Evolutionary conservation across 495 filamentous ascomycete species (phyloP).

Genomic region (Hypoxylon lenormandii): DNA sequence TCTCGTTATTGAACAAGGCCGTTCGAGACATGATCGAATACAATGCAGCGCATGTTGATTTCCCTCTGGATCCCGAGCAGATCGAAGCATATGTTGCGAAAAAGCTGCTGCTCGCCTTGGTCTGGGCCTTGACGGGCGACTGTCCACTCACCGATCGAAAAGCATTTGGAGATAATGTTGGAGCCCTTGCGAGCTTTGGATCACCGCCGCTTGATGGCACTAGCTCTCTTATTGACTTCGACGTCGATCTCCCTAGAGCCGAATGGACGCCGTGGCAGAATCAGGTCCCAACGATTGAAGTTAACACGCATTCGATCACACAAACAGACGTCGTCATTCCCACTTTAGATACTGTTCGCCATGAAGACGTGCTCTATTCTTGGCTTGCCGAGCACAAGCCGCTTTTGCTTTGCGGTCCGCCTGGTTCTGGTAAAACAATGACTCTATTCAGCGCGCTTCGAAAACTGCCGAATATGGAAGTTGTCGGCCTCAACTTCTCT

Average conservation of each 20-base stretch:
- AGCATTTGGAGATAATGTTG: slow-evolving; percentile 83
- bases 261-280: slow-evolving; percentile 94
- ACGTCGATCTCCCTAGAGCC: slow-evolving; percentile 84
- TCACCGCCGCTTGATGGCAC: slow-evolving; percentile 79
- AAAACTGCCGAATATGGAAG: slow-evolving; percentile 97
- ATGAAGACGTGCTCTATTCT: slow-evolving; percentile 97
- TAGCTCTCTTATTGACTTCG: slow-evolving; percentile 91
- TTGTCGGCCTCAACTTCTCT: slow-evolving; percentile 98
- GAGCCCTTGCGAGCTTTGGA: slow-evolving; percentile 82
- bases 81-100: slow-evolving; percentile 89
- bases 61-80: slow-evolving; percentile 88
- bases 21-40: slow-evolving; percentile 94
- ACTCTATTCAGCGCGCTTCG: slow-evolving; percentile 96
- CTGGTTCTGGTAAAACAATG: slow-evolving; percentile 99
- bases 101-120: slow-evolving; percentile 87
- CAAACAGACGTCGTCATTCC: slow-evolving; percentile 98
- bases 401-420: slow-evolving; percentile 92
- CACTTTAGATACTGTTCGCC: slow-evolving; percentile 93
- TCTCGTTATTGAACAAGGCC: slow-evolving; percentile 92
- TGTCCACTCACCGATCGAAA: slow-evolving; percentile 91
- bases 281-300: slow-evolving; percentile 91
- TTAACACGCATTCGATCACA: slow-evolving; percentile 96
- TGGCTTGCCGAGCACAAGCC: slow-evolving; percentile 99
- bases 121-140: slow-evolving; percentile 95
- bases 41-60: slow-evolving; percentile 91